These are phyloP conservation scores for Hansenula lynferdii DNA, from an alignment of 1,139 yeast species.

Conservation along the genomic window DNA sequence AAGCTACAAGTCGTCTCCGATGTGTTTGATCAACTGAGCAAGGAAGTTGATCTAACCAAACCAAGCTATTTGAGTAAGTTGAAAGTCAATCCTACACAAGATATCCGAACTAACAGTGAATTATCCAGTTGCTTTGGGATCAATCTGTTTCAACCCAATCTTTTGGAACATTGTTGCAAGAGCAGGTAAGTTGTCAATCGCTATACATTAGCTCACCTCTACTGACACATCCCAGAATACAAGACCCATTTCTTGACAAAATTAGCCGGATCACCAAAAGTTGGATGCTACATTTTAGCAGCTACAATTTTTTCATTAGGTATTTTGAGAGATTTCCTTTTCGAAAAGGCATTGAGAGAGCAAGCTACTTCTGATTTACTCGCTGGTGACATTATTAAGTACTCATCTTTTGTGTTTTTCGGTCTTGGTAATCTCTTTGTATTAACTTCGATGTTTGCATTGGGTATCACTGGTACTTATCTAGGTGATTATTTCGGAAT, in stretches of 20 bases:
- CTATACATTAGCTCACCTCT: too few relatives aligned
- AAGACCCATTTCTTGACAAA: conserved; percentile 71
- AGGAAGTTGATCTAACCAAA: conserved; percentile 4
- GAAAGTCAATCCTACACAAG: background rate
- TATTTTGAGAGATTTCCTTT: conserved; percentile 71
- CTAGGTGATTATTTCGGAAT: conserved; percentile 97
- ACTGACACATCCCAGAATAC: conserved; percentile 44
- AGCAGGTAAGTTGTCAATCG: conserved; percentile 36
- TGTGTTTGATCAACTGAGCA: conserved; percentile 2
- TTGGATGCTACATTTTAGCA: conserved; percentile 85
- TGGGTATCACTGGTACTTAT: conserved; percentile 95
- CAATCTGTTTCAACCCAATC: conserved; percentile 86
- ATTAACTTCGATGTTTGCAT: conserved; percentile 80
- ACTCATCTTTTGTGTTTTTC: conserved; percentile 44
- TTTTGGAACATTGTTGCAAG: conserved; percentile 96
- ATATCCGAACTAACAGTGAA: conserved; percentile 9
- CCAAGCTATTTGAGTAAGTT: conserved; percentile 4
- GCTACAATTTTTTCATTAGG: conserved; percentile 80
- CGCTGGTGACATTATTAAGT: conserved; percentile 33
- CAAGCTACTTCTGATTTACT: conserved; percentile 45
- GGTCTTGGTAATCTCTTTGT: conserved; percentile 77
- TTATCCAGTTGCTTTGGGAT: conserved; percentile 38
- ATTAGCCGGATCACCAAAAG: conserved; percentile 57
- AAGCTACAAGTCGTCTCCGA: background rate
- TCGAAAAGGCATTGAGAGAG: conserved; percentile 59